phyloP scores from a whole-genome alignment of 768 basidiomycete genomes.

The Boletus insuetus region DNA sequence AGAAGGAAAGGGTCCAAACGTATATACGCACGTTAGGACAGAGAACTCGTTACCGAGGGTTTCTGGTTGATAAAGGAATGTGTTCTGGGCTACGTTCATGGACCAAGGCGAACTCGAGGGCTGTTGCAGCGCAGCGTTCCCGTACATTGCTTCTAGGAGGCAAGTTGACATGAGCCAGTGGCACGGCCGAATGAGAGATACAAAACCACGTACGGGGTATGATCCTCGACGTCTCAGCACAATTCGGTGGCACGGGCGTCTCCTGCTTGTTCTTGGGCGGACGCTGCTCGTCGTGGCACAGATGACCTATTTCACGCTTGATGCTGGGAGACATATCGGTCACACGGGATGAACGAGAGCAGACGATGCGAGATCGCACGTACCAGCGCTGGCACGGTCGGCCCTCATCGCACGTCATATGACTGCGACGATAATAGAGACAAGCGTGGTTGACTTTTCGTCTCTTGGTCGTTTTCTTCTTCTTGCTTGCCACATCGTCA shows the following conservation, averaged over 20 bases:
- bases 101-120: background rate
- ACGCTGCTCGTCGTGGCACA: slow-evolving; percentile 86
- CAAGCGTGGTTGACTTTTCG: slow-evolving; percentile 92
- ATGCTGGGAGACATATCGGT: slow-evolving; percentile 50
- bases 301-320: slow-evolving; percentile 93
- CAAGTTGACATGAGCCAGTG: too few species aligned
- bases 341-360: background rate
- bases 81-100: background rate
- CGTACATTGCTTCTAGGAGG: background rate
- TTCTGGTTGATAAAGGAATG: slow-evolving; percentile 51
- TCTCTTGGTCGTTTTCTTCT: slow-evolving; percentile 54
- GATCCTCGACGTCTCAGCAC: slow-evolving; percentile 34
- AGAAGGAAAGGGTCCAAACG: background rate
- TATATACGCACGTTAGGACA: slow-evolving; percentile 62
- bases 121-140: background rate
- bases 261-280: slow-evolving; percentile 49
- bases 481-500: slow-evolving; percentile 33
- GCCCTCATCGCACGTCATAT: slow-evolving; percentile 91
- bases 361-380: slow-evolving; percentile 30
- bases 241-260: slow-evolving; percentile 23
- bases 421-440: slow-evolving; percentile 87
- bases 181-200: background rate
- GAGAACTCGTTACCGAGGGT: slow-evolving; percentile 81
- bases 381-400: slow-evolving; percentile 92
- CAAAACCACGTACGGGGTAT: slow-evolving; percentile 19